Evolutionary conservation across 345 rosid genomes (phyloP).

Genomic region (Hibiscus trionum): DNA sequence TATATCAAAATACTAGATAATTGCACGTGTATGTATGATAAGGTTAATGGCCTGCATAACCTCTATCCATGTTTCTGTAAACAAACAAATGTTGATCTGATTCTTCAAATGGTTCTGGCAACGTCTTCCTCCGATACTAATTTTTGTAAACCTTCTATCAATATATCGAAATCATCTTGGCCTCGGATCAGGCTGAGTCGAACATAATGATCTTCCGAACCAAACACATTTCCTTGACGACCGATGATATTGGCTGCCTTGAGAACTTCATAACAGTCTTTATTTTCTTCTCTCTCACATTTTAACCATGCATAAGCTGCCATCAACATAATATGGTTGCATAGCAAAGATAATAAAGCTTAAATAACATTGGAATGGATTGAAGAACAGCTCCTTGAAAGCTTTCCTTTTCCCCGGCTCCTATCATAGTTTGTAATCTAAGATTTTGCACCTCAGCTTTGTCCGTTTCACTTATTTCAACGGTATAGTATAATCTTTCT

Average conservation of each 20-base stretch:
- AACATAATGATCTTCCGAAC: slow-evolving; percentile 28
- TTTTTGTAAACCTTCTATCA: slow-evolving; percentile 24
- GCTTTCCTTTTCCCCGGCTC: no score
- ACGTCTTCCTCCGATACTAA: slow-evolving; percentile 25
- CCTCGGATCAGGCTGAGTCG: slow-evolving; percentile 49
- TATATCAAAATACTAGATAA: no score
- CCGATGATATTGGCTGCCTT: slow-evolving; percentile 39
- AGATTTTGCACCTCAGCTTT: no score
- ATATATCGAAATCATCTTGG: slow-evolving; percentile 50
- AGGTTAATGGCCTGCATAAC: not conserved
- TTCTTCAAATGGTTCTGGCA: slow-evolving; percentile 11
- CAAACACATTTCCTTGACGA: slow-evolving; percentile 33
- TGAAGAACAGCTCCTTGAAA: no score
- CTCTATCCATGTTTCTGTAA: not conserved
- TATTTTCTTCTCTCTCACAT: slow-evolving; percentile 50
- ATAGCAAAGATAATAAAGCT: not conserved
- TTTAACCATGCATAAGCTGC: slow-evolving; percentile 70
- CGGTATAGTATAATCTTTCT: no score
- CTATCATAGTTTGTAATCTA: no score
- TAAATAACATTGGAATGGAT: not conserved
- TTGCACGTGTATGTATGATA: not conserved
- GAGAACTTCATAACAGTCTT: slow-evolving; percentile 37
- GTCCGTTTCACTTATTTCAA: no score
- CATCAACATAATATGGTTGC: not conserved
- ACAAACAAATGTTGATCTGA: not conserved